Base-by-base conservation (phyloP, 1,284 basidiomycete species). In the Trametes sp. region DNA sequence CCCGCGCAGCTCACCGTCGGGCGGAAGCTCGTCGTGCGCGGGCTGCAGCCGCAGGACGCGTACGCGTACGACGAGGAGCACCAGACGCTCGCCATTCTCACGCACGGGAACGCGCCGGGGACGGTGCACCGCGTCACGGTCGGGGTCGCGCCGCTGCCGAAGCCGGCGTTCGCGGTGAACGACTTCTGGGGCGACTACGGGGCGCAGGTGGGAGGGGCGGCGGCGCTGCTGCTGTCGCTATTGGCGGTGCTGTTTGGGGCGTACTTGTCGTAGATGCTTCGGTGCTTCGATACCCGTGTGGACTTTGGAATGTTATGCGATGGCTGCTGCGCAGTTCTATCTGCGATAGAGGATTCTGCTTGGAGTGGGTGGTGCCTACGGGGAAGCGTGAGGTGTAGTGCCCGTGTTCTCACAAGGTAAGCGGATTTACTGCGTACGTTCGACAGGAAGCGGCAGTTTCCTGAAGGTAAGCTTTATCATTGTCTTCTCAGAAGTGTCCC, bases 41-140 rank as follows among this genome's bases (percentile, higher is more conserved):
- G 88, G 0, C 77, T 91, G 7, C 72, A 70, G 21, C 62, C 77
- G 2, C 78, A 76, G 0, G 87, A 88, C 60, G 72, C 67, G 23
- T 85, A 82, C 64, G 50, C 70, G 2, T 84, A 92, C 72, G 89
- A 92, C 65, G 81, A 82, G 68, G 69, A 72, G 4, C 77, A 84
- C 42, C 91, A 93, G 76, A 93, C 92, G 0, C 75, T 93, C 46
- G 90, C 85, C 64, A 77, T 93, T 63, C 80, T 87, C 38, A 76
- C 84, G 13, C 68, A 71, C 24, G 76, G 83, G 54, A 76, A 77
- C n/a, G 73, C 71, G 0, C 80, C 84, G 16, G 81, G 82, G 2
- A 77, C 74, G 56, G 74, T 71, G 21, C 83, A 88, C 66, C 77
- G 75, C 28, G 74, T 92, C 14, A 71, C 69, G 4, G 85, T 93